Percentiles rank a stretch among this genome's conserved stretches.
phyloP scores from a whole-genome alignment of 73 alveolate genomes.

The Tetrahymena elliotti region DNA sequence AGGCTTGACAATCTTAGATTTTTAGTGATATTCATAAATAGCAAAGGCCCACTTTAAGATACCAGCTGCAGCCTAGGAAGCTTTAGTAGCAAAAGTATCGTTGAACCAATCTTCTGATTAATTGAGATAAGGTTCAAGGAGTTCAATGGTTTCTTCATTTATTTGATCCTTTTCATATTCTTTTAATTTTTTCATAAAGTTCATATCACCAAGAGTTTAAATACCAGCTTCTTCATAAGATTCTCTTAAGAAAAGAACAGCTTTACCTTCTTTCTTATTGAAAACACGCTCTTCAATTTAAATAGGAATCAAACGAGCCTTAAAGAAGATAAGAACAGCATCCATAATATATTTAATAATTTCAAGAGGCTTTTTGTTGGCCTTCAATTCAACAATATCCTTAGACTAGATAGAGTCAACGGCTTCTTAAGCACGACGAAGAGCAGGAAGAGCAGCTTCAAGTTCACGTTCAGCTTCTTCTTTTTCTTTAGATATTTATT shows the following conservation, averaged over 20 bases:
- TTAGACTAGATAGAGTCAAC: conserved; percentile 84
- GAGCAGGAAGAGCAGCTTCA: conserved; percentile 96
- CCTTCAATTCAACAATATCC: conserved; percentile 89
- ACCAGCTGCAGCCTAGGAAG: conserved; percentile 94
- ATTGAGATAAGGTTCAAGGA: conserved; percentile 91
- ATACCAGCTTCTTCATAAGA: conserved; percentile 88
- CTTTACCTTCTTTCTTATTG: conserved; percentile 51
- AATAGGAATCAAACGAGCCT: conserved; percentile 56
- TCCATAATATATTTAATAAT: conserved; percentile 24
- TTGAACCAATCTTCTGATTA: conserved; percentile 50
- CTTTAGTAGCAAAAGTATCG: conserved; percentile 79
- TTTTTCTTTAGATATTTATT: conserved; percentile 84
- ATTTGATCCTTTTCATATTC: conserved; percentile 93
- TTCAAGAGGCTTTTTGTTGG: conserved; percentile 59
- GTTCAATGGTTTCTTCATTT: conserved; percentile 98
- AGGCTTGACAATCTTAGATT: conserved; percentile 95
- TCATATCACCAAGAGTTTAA: conserved; percentile 61
- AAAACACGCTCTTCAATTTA: conserved; percentile 36
- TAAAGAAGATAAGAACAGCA: conserved; percentile 9
- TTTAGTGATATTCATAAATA: conserved; percentile 91
- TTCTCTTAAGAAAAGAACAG: conserved; percentile 63
- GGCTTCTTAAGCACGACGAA: conserved; percentile 95
- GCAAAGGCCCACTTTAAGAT: conserved; percentile 92
- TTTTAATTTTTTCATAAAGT: conserved; percentile 68
- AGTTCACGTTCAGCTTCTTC: conserved; percentile 97